Evolutionary conservation across 495 filamentous ascomycete genomes (phyloP), one percentile per base, ranked within the genome.

Genomic region (Penicillium verhagenii): DNA sequence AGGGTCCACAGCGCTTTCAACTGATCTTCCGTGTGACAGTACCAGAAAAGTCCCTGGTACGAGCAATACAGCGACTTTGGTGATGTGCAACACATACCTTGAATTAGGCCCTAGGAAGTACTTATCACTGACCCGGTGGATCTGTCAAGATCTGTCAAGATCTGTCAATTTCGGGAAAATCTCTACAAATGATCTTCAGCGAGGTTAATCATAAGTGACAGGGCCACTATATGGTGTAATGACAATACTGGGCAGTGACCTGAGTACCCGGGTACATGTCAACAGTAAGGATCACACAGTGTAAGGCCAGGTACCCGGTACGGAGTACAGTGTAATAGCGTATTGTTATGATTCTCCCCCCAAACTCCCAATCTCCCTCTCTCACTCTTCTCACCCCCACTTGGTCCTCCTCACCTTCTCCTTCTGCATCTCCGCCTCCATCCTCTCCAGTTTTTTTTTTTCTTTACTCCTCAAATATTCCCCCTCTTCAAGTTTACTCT

Each of bases 291-390:
- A 31, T 19, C 47, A 48, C 47, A 45, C 26, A 33, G 50, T 11
- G 52, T 16, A 13, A 35, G 21, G 6, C 21, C 25, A 60, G 29
- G 58, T 60, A 60, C 54, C 49, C 7, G 50, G 33, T 57, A 60
- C 58, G 47, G 39, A 37, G 49, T 28, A 60, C 58, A 52, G 39
- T 44, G 49, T 28, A 48, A 31, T 26, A 4, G 29, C 19, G 58
- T 60, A 57, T 60, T 52, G 61, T 66, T 66, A 59, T 70, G 63
- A 61, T 63, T 54, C 46, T 56, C 44, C 55, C 62, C 38, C 52
- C 63, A 50, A 60, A 52, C 59, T 59, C 53, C 19, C 50, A 28
- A 33, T 37, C 61, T 45, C 46, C 58, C 58, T 43, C 47, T 48
- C 56, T 62, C 52, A 50, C 54, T 52, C 57, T 57, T 55, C 28